Base-by-base conservation (phyloP, 345 rosid genomes). In the Crucihimalaya himalaica region DNA sequence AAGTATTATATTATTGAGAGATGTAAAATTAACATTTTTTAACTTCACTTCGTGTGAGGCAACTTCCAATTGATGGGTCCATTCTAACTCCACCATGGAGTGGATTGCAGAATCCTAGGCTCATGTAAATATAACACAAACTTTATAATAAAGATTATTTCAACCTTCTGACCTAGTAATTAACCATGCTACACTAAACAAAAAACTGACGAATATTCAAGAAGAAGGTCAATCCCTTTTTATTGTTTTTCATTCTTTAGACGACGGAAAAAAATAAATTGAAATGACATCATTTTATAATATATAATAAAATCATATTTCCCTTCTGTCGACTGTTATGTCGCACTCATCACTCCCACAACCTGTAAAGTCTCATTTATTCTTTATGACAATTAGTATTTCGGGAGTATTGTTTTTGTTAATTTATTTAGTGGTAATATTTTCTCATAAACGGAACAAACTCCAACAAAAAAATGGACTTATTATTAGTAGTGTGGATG, bases 31-130 rank as follows among this genome's bases (percentile, higher is more conserved):
- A 63, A 51, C 53, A 46, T 64, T 16, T 35, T 63, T 50, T 70
- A 48, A 77, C 71, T 77, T 71, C 27, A 47, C 62, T 70, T 77
- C 56, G 63, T 63, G 80, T 52, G 80, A 50, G 63, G 77, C 80
- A 71, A 77, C 56, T 59, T 64, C 67, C 55, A 64, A 56, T 54
- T 39, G 31, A 77, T 77, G 80, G 80, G 80, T 77, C 80, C 77
- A 65, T 64, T 77, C 71, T 65, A 55, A 23, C 76, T 57, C 80
- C 80, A 77, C 72, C 76, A 56, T 40, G 77, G 63, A 65, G 80
- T 77, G 76, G 80, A 71, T 61, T 66, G 64, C 50, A 77, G 77
- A 65, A 77, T 70, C 79, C 79, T n/a, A 76, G 70, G 79, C 75
- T 75, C 64, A 9, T 52, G 69, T 52, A 60, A 20, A 54, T 21